Base-by-base conservation (phyloP, 2,329 filamentous ascomycete genomes). In the Colletotrichum plurivorum region DNA sequence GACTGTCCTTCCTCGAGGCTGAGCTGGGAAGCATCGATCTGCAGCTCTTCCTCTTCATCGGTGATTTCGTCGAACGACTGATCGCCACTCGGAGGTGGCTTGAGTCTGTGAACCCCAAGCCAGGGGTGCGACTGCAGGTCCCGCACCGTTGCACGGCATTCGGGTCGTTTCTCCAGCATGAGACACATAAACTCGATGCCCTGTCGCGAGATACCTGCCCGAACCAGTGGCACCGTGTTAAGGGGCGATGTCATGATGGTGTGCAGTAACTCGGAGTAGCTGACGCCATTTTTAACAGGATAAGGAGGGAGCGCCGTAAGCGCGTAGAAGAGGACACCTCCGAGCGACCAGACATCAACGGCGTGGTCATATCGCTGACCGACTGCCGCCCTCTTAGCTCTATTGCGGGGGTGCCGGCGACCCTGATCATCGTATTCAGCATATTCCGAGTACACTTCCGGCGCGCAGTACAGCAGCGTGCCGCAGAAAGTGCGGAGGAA, bases 401-500 rank as follows among this genome's bases (percentile, higher is more conserved):
- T 92, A 66, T 87, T 87, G n/a, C 90, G 86, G 39, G 86, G 85
- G 45, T 85, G 86, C 45, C 90, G 84, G 69, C 90, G 87, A n/a
- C 88, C 90, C 56, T 89, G 84, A 73, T 93, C 91, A 74, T 97
- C 92, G 57, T 91, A 91, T 71, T 91, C 87, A 25, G 81, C 79
- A 73, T 88, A 92, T 69, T 91, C 90, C 8, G 93, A 94, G 76
- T 98, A 99, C 2, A 99, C 95, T 76, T 99, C 96, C 0, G 96
- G 96, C 0, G 96, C 96, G 78, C 96, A 98, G 80, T 98, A 99
- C 4, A 99, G 84, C 31, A 99, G 84, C 0, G 96, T 99, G 39
- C 97, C 96, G 77, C 96, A 99, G 76, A 99, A 99, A 0, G 96
- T 99, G 78, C 95, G 94, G 45, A 98, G 84, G 76, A 98, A 98